Base-by-base conservation (phyloP, 1,139 yeast species). In the Yamadazyma songkhlaensis region DNA sequence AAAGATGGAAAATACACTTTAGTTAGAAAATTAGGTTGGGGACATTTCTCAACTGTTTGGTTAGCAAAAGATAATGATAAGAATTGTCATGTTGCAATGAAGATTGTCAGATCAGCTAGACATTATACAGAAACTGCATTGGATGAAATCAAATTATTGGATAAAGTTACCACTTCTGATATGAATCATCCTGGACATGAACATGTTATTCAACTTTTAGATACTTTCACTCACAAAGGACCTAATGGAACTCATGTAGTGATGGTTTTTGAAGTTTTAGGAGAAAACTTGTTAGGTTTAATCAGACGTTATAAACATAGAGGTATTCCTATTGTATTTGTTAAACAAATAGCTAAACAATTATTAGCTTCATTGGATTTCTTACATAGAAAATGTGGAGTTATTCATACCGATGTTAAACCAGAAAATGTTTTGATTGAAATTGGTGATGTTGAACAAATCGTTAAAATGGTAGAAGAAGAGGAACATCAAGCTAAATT, bases 261-360 rank as follows among this genome's bases (percentile, higher is more conserved):
- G 34, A 87, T 88, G 95, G 95, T 85, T 7, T 86, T 88, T 55
- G 96, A 87, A 61, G 90, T 87, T 1, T 66, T 88, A 39, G 96
- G 96, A 4, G 95, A 87, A 56, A 87, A 83, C 50, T 60, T 87
- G 46, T 62, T 87, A 36, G 86, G 87, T 17, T 65, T 87, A 40
- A 81, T 85, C 37, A 72, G 83, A 49, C 69, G 86, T 36, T 82
- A 75, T 53, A 74, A 77, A 49, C 84, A 81, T 55, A 75, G 83
- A 43, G 95, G 95, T 1, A 72, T 87, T 17, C 96, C 96, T 0
- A 57, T 80, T 9, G 74, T 73, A 32, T 72, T 84, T 49, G 95
- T 85, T 21, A 84, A 87, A 58, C 94, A 83, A 57, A 84, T 88
- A 36, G 79, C 94, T 7, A 82, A 81, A 47, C 96, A 88, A 58